Evolutionary conservation across 75 land plant genomes (phyloP).

Genomic region (Pseudotsuga menziesii): DNA sequence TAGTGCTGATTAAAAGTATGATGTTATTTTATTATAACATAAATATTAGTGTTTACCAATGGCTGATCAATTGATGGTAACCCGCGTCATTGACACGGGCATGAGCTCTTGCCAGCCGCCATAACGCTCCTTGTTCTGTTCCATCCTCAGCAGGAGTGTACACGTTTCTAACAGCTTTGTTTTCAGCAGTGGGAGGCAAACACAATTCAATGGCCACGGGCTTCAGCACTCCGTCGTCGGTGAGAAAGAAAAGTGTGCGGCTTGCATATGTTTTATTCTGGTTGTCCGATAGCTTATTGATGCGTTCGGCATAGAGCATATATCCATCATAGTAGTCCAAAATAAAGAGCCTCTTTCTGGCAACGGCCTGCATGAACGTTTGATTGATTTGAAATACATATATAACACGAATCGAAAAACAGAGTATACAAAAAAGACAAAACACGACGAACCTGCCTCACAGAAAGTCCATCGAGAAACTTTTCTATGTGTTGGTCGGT

Average conservation of each 20-base stretch:
- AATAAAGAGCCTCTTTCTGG: constrained; percentile 21
- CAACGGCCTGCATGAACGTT: constrained; percentile 26
- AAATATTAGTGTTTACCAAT: constrained; percentile 14
- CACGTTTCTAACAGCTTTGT: constrained; percentile 2
- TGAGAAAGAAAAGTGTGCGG: constrained; percentile 34
- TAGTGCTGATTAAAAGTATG: too few species aligned
- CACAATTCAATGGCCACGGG: constrained; percentile 41
- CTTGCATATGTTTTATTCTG: constrained; percentile 24
- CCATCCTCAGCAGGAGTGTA: constrained; percentile 20
- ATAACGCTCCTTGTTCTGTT: constrained; percentile 19
- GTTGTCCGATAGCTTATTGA: constrained; percentile 14
- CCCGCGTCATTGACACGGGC: constrained; percentile 26
- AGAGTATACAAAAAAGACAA: too few species aligned
- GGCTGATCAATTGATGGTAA: constrained; percentile 27
- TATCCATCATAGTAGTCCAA: constrained; percentile 36
- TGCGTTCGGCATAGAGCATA: constrained; percentile 23
- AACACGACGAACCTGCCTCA: constrained; percentile 36
- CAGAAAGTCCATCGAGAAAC: constrained; percentile 57
- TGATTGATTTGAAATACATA: too few species aligned
- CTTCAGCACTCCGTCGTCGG: constrained; percentile 10
- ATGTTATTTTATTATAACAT: too few species aligned
- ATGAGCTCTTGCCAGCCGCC: constrained; percentile 36
- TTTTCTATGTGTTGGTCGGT: constrained; percentile 53
- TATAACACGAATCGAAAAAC: too few species aligned
- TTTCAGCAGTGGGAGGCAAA: constrained; percentile 18